Conservation (phyloP, 345 rosid species). For the Leavenworthia alabamica region DNA sequence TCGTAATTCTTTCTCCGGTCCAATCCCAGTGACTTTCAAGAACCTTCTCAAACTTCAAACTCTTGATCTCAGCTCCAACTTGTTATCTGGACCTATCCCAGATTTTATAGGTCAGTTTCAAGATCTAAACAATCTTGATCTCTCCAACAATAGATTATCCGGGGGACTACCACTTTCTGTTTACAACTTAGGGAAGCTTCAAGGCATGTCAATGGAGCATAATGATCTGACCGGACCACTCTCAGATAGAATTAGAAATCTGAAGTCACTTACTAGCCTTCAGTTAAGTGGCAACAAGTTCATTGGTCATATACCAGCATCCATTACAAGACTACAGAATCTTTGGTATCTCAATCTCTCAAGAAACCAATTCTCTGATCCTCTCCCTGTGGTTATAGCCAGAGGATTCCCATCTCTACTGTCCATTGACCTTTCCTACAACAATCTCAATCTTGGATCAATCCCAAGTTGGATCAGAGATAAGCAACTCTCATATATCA, state of each 20-base stretch:
- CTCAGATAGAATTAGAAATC: conserved; percentile 53
- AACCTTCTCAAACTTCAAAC: conserved; percentile 45
- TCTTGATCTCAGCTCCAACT: conserved; percentile 75
- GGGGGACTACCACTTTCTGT: conserved; percentile 60
- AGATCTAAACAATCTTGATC: conserved; percentile 50
- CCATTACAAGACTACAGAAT: conserved; percentile 54
- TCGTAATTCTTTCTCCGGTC: conserved; percentile 63
- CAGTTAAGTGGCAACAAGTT: conserved; percentile 57
- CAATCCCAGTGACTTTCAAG: conserved; percentile 52
- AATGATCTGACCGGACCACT: conserved; percentile 60
- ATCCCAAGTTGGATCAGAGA: conserved; percentile 68
- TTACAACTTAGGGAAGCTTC: conserved; percentile 45
- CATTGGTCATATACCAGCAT: conserved; percentile 57
- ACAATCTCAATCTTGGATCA: conserved; percentile 58
- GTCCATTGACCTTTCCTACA: conserved; percentile 78
- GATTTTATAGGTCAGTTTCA: conserved; percentile 42
- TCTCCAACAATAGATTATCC: conserved; percentile 60
- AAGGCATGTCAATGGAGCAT: conserved; percentile 50
- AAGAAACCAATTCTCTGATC: conserved; percentile 60
- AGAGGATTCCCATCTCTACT: conserved; percentile 61
- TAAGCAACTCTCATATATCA: conserved; percentile 51
- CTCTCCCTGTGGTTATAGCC: conserved; percentile 47
- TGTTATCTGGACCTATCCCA: conserved; percentile 59
- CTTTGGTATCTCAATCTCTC: conserved; percentile 92
- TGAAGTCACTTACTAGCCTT: conserved; percentile 66